Conservation (phyloP, 176 grass and related monocot genomes). For the Avena eriantha region DNA sequence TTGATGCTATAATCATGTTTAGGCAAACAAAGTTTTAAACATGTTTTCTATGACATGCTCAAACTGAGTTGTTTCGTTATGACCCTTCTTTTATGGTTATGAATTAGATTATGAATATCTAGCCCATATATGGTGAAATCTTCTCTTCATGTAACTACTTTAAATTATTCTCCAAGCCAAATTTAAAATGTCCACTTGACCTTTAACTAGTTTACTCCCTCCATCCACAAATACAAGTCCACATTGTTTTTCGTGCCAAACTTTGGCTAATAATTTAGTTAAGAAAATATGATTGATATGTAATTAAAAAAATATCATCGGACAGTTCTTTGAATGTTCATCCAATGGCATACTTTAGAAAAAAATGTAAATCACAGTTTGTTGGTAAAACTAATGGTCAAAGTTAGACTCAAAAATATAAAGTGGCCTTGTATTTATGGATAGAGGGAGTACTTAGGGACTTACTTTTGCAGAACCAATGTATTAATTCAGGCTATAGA, state of each 20-base stretch:
- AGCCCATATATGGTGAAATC: neutral
- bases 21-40: neutral
- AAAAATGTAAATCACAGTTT: no score
- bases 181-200: neutral
- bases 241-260: no score
- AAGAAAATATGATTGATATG: no score
- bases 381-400: no score
- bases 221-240: no score
- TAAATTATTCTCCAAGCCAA: slow-evolving; percentile 6
- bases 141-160: neutral
- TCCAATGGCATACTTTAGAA: no score
- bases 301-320: no score
- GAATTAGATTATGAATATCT: slow-evolving; percentile 3
- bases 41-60: slow-evolving; percentile 22
- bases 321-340: no score
- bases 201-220: neutral
- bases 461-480: neutral
- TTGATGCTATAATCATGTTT: neutral
- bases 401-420: no score
- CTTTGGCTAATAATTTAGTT: no score
- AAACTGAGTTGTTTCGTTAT: neutral
- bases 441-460: neutral
- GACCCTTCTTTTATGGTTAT: neutral
- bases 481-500: slow-evolving; percentile 28
- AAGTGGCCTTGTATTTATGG: no score